A percentile compares a stretch with the other conserved stretches of the same genome.
Evolutionary conservation across 306 rosid species (phyloP).

Genomic region (Myrica gale): DNA sequence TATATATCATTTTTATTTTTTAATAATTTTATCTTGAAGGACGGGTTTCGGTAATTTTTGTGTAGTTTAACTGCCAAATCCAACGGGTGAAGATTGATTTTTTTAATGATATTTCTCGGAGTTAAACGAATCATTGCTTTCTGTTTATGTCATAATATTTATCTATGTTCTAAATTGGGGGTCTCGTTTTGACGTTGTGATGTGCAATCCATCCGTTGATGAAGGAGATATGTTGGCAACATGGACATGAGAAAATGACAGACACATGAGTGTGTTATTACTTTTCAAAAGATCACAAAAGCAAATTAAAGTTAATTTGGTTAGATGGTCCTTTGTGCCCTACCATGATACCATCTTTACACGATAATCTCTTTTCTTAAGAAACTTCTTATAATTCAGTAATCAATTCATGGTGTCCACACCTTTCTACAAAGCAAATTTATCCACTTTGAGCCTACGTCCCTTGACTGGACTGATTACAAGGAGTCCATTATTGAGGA

Average conservation of each 20-base stretch:
- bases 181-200: neutral
- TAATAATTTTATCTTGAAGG: too few species aligned
- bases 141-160: too few species aligned
- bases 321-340: slow-evolving; percentile 31
- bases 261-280: slow-evolving; percentile 19
- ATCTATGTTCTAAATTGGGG: slow-evolving; percentile 1
- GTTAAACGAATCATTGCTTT: neutral
- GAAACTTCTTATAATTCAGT: slow-evolving; percentile 38
- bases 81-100: too few species aligned
- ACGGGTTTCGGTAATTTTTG: too few species aligned
- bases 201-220: neutral
- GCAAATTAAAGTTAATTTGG: slow-evolving; percentile 26
- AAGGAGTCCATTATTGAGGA: neutral
- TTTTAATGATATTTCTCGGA: too few species aligned
- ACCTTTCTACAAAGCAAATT: slow-evolving; percentile 33
- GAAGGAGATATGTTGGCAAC: slow-evolving; percentile 24
- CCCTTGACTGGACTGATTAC: slow-evolving; percentile 17
- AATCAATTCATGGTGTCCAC: slow-evolving; percentile 35
- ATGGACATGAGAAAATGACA: slow-evolving; percentile 25
- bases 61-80: too few species aligned
- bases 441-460: slow-evolving; percentile 23
- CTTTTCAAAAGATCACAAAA: slow-evolving; percentile 34
- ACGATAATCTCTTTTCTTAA: slow-evolving; percentile 29
- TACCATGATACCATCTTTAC: slow-evolving; percentile 34
- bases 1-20: neutral